Percentiles rank a stretch among this genome's conserved stretches.
Evolutionary conservation across 441 rosid species (phyloP).

Genomic region (Capsella rubella): DNA sequence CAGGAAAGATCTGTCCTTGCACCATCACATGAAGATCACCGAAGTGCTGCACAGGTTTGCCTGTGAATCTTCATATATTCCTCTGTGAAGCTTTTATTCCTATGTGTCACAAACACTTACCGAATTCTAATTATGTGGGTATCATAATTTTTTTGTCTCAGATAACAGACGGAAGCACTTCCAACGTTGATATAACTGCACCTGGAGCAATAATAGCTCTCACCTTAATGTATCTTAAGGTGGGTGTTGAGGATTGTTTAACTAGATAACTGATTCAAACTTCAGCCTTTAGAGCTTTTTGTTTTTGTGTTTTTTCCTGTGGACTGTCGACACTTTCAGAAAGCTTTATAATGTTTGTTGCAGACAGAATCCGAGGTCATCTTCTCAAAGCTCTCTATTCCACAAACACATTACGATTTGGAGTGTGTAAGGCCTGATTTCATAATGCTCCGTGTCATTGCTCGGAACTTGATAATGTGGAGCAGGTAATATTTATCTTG

Average conservation of each 20-base stretch:
- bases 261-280: constrained; percentile 32
- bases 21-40: constrained; percentile 66
- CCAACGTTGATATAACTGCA: constrained; percentile 96
- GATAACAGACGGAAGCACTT: constrained; percentile 83
- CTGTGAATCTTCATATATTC: constrained; percentile 37
- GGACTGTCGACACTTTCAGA: constrained; percentile 28
- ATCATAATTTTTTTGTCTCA: constrained; percentile 42
- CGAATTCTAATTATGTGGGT: not conserved
- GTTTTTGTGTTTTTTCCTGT: constrained; percentile 18
- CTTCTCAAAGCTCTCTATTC: constrained; percentile 82
- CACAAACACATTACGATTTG: constrained; percentile 83
- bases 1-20: constrained; percentile 83
- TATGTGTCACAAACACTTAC: constrained; percentile 19
- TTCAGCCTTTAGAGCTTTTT: constrained; percentile 2
- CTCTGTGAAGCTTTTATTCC: constrained; percentile 20
- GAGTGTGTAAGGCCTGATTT: constrained; percentile 96
- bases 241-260: constrained; percentile 44
- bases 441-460: constrained; percentile 98
- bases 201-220: constrained; percentile 97
- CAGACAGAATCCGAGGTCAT: constrained; percentile 93
- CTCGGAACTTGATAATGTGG: constrained; percentile 97
- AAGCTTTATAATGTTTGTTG: constrained; percentile 40
- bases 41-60: constrained; percentile 81
- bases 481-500: constrained; percentile 62
- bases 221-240: constrained; percentile 93